phyloP scores from a whole-genome alignment of 768 basidiomycete genomes.

The Mrakia blollopis region DNA sequence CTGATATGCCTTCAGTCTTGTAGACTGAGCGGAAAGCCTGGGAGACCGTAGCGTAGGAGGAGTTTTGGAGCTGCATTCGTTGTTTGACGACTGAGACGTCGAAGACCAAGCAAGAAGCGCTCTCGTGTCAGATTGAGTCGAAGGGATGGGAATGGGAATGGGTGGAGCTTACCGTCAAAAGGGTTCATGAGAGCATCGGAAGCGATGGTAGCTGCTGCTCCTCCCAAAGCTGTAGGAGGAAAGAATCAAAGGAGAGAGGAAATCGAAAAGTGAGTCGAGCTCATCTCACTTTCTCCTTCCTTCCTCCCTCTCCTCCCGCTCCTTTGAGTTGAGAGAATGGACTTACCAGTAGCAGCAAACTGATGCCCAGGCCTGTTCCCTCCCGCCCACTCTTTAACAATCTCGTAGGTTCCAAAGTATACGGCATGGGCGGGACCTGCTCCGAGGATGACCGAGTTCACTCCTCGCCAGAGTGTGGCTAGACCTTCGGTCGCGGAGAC shows the following conservation, averaged over 20 bases:
- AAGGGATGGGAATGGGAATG: not conserved
- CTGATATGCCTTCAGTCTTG: constrained; percentile 72
- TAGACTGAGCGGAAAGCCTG: constrained; percentile 83
- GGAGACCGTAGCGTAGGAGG: constrained; percentile 78
- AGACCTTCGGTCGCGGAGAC: constrained; percentile 93
- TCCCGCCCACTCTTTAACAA: constrained; percentile 85
- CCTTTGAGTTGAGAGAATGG: not conserved
- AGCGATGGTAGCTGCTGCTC: constrained; percentile 88
- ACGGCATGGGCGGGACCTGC: constrained; percentile 98
- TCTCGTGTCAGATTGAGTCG: not conserved
- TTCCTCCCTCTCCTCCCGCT: not conserved
- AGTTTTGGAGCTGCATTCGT: constrained; percentile 96
- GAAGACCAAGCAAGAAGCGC: constrained; percentile 23
- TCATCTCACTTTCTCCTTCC: not conserved
- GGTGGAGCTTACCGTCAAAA: constrained; percentile 75
- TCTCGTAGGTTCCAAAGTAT: constrained; percentile 93
- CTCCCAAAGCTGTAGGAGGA: constrained; percentile 65
- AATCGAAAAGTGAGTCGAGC: not conserved
- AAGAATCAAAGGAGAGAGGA: not conserved
- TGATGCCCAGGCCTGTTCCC: constrained; percentile 69
- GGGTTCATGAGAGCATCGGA: constrained; percentile 99
- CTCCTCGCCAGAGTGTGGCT: constrained; percentile 87
- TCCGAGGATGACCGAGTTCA: constrained; percentile 89
- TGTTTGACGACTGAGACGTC: constrained; percentile 82
- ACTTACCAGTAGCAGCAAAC: constrained; percentile 81